These are phyloP conservation scores for Apiospora arundinis DNA, from an alignment of 2,329 filamentous ascomycete genomes.

Conservation along the genomic window DNA sequence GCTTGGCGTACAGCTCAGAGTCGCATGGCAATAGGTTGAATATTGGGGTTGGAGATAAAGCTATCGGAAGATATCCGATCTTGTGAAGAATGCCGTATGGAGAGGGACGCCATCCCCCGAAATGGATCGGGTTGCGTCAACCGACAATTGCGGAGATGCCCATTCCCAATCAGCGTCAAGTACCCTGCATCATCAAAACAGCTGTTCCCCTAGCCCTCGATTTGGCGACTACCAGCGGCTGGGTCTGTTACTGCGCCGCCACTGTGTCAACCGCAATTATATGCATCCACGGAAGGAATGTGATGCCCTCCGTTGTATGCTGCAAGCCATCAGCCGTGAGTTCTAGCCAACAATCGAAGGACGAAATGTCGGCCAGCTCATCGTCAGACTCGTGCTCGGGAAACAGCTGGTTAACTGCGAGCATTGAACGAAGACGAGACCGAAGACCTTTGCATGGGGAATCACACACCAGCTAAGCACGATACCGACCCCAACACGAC, in stretches of 20 bases:
- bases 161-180: neutral
- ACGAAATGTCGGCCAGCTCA: no score
- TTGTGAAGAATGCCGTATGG: neutral
- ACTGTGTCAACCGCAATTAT: no score
- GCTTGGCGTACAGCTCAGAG: neutral
- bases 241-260: neutral
- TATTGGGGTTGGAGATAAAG: constrained; percentile 9
- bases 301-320: no score
- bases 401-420: no score
- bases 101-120: neutral
- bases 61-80: constrained; percentile 6
- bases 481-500: no score
- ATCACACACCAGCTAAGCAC: no score
- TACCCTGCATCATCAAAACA: neutral
- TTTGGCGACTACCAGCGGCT: neutral
- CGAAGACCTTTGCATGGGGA: no score
- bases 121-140: neutral
- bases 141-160: neutral
- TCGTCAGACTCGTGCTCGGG: no score
- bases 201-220: no score
- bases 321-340: no score
- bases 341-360: no score
- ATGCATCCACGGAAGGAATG: neutral
- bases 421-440: no score
- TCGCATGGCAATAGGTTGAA: neutral